Conservation (phyloP, 495 filamentous ascomycete genomes). For the Aspergillus bertholletiae region DNA sequence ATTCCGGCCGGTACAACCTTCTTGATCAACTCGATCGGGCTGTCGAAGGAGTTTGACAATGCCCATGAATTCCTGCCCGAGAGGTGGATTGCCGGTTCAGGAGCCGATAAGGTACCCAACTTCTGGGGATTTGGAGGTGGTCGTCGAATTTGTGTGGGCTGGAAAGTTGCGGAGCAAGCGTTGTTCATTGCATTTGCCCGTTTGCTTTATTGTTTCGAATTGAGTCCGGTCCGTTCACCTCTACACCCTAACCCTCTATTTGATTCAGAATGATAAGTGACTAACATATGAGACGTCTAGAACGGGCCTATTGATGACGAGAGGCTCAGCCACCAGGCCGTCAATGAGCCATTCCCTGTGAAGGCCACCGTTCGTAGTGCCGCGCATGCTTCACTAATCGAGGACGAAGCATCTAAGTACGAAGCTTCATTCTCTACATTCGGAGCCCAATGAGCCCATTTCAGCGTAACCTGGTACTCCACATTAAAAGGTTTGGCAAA, state of each 20-base stretch:
- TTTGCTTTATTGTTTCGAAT: conserved; percentile 42
- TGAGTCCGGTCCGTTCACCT: conserved; percentile 18
- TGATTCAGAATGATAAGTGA: not conserved
- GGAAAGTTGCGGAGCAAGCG: conserved; percentile 35
- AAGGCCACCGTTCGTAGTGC: conserved; percentile 19
- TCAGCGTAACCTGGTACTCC: no score
- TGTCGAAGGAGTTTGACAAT: conserved; percentile 26
- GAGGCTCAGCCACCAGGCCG: conserved; percentile 20
- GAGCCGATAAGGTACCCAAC: conserved; percentile 28
- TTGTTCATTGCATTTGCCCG: conserved; percentile 44
- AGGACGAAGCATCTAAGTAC: conserved; percentile 6
- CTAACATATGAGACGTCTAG: no score
- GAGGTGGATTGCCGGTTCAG: conserved; percentile 40
- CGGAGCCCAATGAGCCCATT: no score
- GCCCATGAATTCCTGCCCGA: conserved; percentile 36
- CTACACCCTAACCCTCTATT: not conserved
- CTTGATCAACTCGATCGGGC: conserved; percentile 30
- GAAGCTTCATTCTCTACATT: no score
- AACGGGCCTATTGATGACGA: conserved; percentile 14
- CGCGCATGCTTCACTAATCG: conserved; percentile 20
- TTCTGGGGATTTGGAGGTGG: conserved; percentile 41
- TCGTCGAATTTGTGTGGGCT: conserved; percentile 45
- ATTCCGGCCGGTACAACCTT: conserved; percentile 44
- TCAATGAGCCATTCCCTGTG: conserved; percentile 26
- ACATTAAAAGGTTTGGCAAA: no score